Conservation (phyloP, 108 stramenopile genomes). For the Thalassiosira profunda region DNA sequence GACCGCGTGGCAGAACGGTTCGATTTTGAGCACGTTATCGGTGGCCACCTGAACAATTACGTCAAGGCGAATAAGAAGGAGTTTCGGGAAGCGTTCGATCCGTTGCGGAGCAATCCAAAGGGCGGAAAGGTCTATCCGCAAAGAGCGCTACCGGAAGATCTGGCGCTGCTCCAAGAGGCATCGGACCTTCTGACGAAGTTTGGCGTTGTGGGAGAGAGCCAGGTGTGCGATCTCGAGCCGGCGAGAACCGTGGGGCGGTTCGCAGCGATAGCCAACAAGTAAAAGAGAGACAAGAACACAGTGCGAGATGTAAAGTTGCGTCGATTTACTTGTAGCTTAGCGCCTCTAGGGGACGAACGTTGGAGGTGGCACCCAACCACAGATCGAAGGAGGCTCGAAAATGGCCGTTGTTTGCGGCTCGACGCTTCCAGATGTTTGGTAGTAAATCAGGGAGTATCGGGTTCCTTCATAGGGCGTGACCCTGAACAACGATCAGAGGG, state of each 20-base stretch:
- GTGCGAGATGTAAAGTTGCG: too few relatives aligned
- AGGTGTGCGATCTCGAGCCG: slow-evolving; percentile 85
- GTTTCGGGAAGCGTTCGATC: slow-evolving; percentile 86
- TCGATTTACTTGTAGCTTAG: too few relatives aligned
- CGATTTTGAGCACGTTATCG: slow-evolving; percentile 87
- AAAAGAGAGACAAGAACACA: too few relatives aligned
- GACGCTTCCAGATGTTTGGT: slow-evolving; percentile 19
- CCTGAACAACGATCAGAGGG: too few relatives aligned
- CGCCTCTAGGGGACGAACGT: slow-evolving; percentile 17
- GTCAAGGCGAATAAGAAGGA: slow-evolving; percentile 78
- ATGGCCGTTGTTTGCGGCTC: slow-evolving; percentile 36
- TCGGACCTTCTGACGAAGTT: slow-evolving; percentile 74
- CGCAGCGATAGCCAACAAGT: slow-evolving; percentile 31
- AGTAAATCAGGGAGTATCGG: slow-evolving; percentile 64
- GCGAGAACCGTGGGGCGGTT: slow-evolving; percentile 67
- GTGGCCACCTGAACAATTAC: slow-evolving; percentile 93
- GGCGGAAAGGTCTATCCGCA: slow-evolving; percentile 46
- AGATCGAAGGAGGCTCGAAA: slow-evolving; percentile 6
- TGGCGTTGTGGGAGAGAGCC: slow-evolving; percentile 67
- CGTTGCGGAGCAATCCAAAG: slow-evolving; percentile 58
- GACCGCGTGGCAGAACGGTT: slow-evolving; percentile 80
- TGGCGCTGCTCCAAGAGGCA: slow-evolving; percentile 82
- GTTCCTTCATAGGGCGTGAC: slow-evolving; percentile 58
- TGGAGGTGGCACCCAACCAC: slow-evolving; percentile 21
- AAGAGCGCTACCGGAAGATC: slow-evolving; percentile 77